Percentiles rank a stretch among this genome's conserved stretches.
Evolutionary conservation across 176 grass and related monocot species (phyloP).

Genomic region (Lolium perenne): DNA sequence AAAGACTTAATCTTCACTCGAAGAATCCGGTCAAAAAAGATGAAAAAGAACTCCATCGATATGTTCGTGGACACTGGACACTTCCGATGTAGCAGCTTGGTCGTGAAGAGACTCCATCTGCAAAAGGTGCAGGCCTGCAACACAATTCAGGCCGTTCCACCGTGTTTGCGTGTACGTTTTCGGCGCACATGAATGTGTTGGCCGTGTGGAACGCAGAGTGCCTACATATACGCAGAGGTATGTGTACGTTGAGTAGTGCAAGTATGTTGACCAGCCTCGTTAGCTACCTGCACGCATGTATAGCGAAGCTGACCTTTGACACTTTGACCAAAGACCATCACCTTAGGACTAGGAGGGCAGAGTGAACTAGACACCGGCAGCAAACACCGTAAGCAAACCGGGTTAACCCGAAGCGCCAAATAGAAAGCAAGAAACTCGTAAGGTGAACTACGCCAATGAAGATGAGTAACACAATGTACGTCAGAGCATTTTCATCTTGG

Average conservation of each 20-base stretch:
- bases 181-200: slow-evolving; percentile 31
- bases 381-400: no score
- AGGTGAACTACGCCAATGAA: no score
- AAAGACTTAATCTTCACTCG: slow-evolving; percentile 42
- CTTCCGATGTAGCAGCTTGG: neutral
- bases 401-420: no score
- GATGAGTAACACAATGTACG: no score
- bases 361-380: no score
- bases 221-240: neutral
- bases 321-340: no score
- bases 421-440: no score
- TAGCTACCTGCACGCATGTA: no score
- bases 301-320: no score
- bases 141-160: neutral
- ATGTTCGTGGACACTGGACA: neutral
- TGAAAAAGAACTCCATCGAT: neutral
- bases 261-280: slow-evolving; percentile 14
- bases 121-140: neutral
- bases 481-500: no score
- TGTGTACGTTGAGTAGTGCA: slow-evolving; percentile 30
- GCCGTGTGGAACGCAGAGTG: neutral
- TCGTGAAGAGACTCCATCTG: no score
- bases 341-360: no score
- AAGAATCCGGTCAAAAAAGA: slow-evolving; percentile 17
- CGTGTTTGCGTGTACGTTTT: neutral